A percentile compares a stretch with the other conserved stretches of the same genome.
Conservation (phyloP, 169 alveolate genomes). For the Eimeria maxima region DNA sequence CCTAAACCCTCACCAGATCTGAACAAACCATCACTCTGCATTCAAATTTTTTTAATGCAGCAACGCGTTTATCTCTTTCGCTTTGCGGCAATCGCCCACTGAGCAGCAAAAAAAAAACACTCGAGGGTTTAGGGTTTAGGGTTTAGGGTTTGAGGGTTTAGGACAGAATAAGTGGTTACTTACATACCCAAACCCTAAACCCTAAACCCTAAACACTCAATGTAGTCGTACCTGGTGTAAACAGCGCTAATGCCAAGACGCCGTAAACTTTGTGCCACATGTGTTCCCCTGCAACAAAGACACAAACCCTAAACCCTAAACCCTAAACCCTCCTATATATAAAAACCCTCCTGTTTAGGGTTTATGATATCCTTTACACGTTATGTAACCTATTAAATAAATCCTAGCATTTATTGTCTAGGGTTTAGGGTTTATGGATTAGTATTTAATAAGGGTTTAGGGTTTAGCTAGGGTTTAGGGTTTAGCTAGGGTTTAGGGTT, state of each 20-base stretch:
- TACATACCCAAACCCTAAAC: not conserved
- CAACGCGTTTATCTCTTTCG: slow-evolving; percentile 83
- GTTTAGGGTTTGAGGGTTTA: slow-evolving; percentile 28
- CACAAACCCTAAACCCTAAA: slow-evolving; percentile 1
- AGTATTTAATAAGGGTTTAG: not conserved
- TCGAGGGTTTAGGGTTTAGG: no score
- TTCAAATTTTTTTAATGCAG: slow-evolving; percentile 60
- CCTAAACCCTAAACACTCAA: not conserved
- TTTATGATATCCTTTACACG: no score
- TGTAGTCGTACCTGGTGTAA: slow-evolving; percentile 37
- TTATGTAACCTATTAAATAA: no score
- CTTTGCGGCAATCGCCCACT: slow-evolving; percentile 84
- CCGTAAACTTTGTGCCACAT: slow-evolving; percentile 40
- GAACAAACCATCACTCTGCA: slow-evolving; percentile 90
- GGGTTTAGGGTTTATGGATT: not conserved
- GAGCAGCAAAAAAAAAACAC: not conserved
- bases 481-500: slow-evolving; percentile 5
- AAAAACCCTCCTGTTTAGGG: no score
- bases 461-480: slow-evolving; percentile 28
- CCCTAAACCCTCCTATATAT: not conserved
- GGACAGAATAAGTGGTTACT: not conserved
- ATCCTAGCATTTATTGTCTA: not conserved
- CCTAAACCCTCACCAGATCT: slow-evolving; percentile 85
- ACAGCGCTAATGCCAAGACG: slow-evolving; percentile 40
- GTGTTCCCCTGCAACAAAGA: slow-evolving; percentile 58